phyloP scores from a whole-genome alignment of 768 basidiomycete species.

The Lactarius psammicola region DNA sequence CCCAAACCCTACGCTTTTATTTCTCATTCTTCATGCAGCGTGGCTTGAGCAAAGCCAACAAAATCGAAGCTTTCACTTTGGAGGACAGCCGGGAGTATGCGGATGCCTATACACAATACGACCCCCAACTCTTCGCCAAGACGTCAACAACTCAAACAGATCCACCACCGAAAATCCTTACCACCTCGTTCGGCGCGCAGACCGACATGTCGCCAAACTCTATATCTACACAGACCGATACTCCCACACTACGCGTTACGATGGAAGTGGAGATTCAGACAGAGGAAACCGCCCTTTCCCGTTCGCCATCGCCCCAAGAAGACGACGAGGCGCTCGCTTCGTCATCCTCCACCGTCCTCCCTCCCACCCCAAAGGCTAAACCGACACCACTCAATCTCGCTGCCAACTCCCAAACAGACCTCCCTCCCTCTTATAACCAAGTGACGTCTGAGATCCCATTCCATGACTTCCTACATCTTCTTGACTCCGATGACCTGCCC shows the following conservation, averaged over 20 bases:
- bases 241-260: constrained; percentile 33
- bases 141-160: constrained; percentile 59
- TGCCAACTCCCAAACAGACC: constrained; percentile 40
- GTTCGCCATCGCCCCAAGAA: constrained; percentile 46
- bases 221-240: constrained; percentile 33
- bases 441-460: constrained; percentile 39
- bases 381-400: constrained; percentile 11
- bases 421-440: constrained; percentile 74
- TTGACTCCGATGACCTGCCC: constrained; percentile 22
- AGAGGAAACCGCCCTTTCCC: constrained; percentile 43
- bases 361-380: constrained; percentile 62
- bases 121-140: constrained; percentile 51
- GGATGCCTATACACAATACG: constrained; percentile 71
- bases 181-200: constrained; percentile 52
- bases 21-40: constrained; percentile 14
- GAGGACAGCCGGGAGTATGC: constrained; percentile 74
- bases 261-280: constrained; percentile 68
- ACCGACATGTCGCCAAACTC: constrained; percentile 35
- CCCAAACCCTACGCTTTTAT: not conserved
- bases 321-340: constrained; percentile 61
- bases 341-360: constrained; percentile 69
- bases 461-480: constrained; percentile 31
- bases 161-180: constrained; percentile 49
- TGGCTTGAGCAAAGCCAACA: constrained; percentile 58
- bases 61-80: constrained; percentile 42